Evolutionary conservation across 345 rosid species (phyloP).

Genomic region (Gossypium arboreum): DNA sequence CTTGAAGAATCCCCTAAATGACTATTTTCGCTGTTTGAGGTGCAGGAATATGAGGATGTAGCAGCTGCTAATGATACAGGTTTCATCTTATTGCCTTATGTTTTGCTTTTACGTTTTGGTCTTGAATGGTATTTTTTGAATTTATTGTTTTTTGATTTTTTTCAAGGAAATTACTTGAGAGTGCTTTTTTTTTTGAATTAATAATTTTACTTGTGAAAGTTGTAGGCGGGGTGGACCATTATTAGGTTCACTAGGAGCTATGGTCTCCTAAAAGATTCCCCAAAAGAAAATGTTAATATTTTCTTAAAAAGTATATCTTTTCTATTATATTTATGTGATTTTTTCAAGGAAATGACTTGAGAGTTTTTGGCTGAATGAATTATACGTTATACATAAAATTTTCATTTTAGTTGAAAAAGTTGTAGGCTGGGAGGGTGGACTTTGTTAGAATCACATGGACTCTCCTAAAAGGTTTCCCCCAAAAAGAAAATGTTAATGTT

Average conservation of each 20-base stretch:
- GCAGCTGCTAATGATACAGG: constrained; percentile 80
- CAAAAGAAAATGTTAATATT: neutral
- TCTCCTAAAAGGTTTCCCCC: no score
- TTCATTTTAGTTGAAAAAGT: no score
- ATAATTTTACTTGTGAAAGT: neutral
- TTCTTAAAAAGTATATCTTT: neutral
- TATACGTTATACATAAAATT: no score
- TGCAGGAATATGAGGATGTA: constrained; percentile 65
- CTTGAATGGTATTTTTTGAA: neutral
- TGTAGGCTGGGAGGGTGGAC: no score
- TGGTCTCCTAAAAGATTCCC: neutral
- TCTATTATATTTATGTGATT: neutral
- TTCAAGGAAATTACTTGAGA: neutral
- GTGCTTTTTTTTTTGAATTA: neutral
- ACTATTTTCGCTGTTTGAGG: constrained; percentile 15
- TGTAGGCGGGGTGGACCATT: neutral
- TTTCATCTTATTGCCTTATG: constrained; percentile 24
- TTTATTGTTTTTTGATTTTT: neutral
- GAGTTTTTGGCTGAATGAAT: no score
- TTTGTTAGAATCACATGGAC: no score
- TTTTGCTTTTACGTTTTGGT: neutral
- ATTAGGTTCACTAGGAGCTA: neutral
- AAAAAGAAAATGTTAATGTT: no score
- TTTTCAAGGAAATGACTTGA: neutral
- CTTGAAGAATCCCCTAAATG: constrained; percentile 12